phyloP scores from a whole-genome alignment of 768 basidiomycete genomes.

The Pisolithus albus region DNA sequence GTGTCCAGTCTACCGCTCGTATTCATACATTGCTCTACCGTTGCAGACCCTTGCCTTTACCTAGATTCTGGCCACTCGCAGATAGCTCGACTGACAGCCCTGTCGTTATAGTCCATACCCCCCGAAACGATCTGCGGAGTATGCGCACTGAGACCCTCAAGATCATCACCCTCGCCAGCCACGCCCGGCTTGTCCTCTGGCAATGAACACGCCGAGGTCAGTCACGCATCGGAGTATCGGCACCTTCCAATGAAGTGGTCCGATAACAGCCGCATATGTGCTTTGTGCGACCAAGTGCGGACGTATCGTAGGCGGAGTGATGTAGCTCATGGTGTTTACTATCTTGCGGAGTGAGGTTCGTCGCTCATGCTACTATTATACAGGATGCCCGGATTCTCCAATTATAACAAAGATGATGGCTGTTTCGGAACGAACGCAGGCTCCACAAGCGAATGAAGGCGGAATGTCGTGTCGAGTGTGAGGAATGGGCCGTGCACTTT shows the following conservation, averaged over 20 bases:
- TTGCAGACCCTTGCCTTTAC: conserved; percentile 62
- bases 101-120: conserved; percentile 54
- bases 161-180: conserved; percentile 15
- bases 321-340: conserved; percentile 49
- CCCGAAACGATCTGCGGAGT: conserved; percentile 58
- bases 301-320: conserved; percentile 70
- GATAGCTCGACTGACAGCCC: conserved; percentile 60
- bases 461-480: conserved; percentile 74
- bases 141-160: conserved; percentile 48
- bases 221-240: conserved; percentile 66
- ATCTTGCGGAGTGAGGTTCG: conserved; percentile 68
- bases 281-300: conserved; percentile 74
- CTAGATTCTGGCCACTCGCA: conserved; percentile 60
- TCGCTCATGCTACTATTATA: conserved; percentile 10
- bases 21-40: conserved; percentile 55
- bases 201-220: conserved; percentile 6
- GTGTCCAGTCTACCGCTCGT: conserved; percentile 59
- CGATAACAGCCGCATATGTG: conserved; percentile 68
- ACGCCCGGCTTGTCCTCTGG: neutral
- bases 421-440: conserved; percentile 10
- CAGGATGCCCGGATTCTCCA: conserved; percentile 5
- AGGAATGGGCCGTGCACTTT: conserved; percentile 62
- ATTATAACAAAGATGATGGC: conserved; percentile 6
- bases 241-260: conserved; percentile 67
- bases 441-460: conserved; percentile 30